A percentile compares a stretch with the other conserved stretches of the same genome.
Conservation (phyloP, 352 stramenopile species). For the Pythium monospermum region DNA sequence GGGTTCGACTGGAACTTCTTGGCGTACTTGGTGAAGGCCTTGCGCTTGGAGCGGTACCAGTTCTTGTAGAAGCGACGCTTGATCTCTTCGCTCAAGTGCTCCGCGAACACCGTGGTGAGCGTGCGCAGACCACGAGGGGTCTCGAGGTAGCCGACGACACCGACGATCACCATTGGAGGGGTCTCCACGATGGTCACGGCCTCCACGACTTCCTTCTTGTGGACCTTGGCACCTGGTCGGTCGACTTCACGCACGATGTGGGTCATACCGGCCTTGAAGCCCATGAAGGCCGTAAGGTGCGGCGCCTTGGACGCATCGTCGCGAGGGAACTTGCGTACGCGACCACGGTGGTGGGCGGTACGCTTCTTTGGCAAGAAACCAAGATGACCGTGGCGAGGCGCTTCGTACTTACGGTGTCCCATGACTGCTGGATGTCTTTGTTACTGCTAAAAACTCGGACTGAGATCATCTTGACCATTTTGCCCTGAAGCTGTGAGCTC, state of each 20-base stretch:
- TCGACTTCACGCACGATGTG: slow-evolving; percentile 99
- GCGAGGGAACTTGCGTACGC: slow-evolving; percentile 98
- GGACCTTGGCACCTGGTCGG: slow-evolving; percentile 97
- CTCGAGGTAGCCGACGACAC: slow-evolving; percentile 99
- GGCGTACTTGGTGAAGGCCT: slow-evolving; percentile 99
- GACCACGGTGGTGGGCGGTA: slow-evolving; percentile 98
- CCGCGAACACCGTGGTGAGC: slow-evolving; percentile 98
- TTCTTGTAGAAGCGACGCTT: slow-evolving; percentile 99
- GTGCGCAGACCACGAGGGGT: slow-evolving; percentile 98
- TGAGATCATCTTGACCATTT: slow-evolving; percentile 16
- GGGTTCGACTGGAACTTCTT: slow-evolving; percentile 97
- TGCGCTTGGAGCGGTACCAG: slow-evolving; percentile 99
- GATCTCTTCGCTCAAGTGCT: slow-evolving; percentile 98
- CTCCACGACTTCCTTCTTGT: slow-evolving; percentile 99
- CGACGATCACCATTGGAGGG: slow-evolving; percentile 99
- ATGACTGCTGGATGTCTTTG: slow-evolving; percentile 66
- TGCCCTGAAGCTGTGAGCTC: background rate
- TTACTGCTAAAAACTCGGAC: slow-evolving; percentile 88
- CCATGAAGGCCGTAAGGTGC: slow-evolving; percentile 99
- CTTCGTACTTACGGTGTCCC: slow-evolving; percentile 98
- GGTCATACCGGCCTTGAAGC: slow-evolving; percentile 99
- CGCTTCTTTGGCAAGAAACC: slow-evolving; percentile 99
- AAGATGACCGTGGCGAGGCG: slow-evolving; percentile 95
- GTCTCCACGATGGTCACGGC: slow-evolving; percentile 99
- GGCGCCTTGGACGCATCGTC: slow-evolving; percentile 94